Conservation (phyloP, 805 yeast species). For the Blastobotrys peoriensis region DNA sequence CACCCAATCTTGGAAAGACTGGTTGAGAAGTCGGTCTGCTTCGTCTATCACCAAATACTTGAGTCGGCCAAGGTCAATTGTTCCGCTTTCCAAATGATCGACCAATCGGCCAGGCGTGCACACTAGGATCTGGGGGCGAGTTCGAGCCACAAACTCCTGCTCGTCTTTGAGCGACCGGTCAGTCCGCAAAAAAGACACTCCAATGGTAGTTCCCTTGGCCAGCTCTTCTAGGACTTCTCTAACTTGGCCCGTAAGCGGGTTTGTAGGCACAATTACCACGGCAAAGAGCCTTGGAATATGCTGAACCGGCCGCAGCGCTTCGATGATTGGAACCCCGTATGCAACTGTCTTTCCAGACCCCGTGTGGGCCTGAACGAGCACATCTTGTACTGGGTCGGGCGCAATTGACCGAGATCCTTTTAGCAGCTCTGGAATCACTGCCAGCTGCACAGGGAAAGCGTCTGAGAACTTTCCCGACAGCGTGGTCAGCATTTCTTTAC, state of each 20-base stretch:
- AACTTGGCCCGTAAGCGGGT: slow-evolving; percentile 81
- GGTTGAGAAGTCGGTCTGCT: slow-evolving; percentile 92
- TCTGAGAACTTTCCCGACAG: slow-evolving; percentile 42
- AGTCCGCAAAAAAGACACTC: slow-evolving; percentile 51
- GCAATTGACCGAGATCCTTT: slow-evolving; percentile 29
- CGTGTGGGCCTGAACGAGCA: slow-evolving; percentile 87
- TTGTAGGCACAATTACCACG: slow-evolving; percentile 81
- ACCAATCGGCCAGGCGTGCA: slow-evolving; percentile 84
- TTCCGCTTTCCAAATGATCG: slow-evolving; percentile 40
- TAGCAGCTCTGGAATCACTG: slow-evolving; percentile 54
- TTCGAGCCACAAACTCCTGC: slow-evolving; percentile 38
- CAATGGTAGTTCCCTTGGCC: slow-evolving; percentile 60
- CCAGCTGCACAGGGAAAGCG: slow-evolving; percentile 76
- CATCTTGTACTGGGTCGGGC: slow-evolving; percentile 43
- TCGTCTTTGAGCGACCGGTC: slow-evolving; percentile 61
- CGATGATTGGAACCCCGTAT: slow-evolving; percentile 76
- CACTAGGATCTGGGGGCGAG: slow-evolving; percentile 32
- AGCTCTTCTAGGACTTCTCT: slow-evolving; percentile 53
- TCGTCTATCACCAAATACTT: slow-evolving; percentile 78
- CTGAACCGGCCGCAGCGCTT: slow-evolving; percentile 49
- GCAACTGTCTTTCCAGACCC: slow-evolving; percentile 96
- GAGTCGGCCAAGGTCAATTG: slow-evolving; percentile 39
- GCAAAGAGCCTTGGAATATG: slow-evolving; percentile 70
- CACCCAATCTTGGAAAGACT: slow-evolving; percentile 92
- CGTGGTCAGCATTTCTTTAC: slow-evolving; percentile 38